A percentile compares a stretch with the other conserved stretches of the same genome.
Evolutionary conservation across 352 stramenopile genomes (phyloP).

Genomic region (Nothophytophthora sp.): DNA sequence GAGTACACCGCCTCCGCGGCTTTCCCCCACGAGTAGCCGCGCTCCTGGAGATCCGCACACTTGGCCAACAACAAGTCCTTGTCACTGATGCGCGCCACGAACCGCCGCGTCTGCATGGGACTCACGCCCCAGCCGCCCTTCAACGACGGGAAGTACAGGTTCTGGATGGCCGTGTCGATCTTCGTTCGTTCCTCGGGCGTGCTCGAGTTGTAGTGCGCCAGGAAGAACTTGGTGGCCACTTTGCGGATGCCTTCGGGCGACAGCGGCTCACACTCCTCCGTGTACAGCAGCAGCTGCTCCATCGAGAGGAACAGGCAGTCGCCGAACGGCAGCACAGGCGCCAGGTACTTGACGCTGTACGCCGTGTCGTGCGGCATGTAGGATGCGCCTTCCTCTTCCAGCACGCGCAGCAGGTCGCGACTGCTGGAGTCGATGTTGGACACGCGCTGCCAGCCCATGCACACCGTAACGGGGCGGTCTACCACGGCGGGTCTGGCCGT

Average conservation of each 20-base stretch:
- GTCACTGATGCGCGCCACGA: constrained; percentile 64
- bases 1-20: constrained; percentile 83
- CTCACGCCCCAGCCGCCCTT: constrained; percentile 85
- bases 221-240: constrained; percentile 79
- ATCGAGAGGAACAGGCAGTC: constrained; percentile 90
- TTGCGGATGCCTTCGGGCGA: constrained; percentile 64
- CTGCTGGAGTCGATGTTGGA: constrained; percentile 74
- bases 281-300: constrained; percentile 86
- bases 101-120: constrained; percentile 79
- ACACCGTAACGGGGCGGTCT: constrained; percentile 77
- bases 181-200: constrained; percentile 63
- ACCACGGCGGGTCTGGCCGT: constrained; percentile 63
- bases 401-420: constrained; percentile 68
- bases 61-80: constrained; percentile 79
- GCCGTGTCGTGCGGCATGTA: constrained; percentile 86
- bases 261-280: constrained; percentile 81
- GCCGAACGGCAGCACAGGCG: constrained; percentile 75
- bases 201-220: constrained; percentile 66
- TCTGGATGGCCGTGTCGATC: constrained; percentile 84
- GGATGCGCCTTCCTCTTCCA: constrained; percentile 86
- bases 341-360: constrained; percentile 90
- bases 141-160: constrained; percentile 84
- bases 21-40: constrained; percentile 73
- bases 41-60: constrained; percentile 77
- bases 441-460: constrained; percentile 86